Base-by-base conservation (phyloP, 805 yeast genomes). In the Zygosaccharomyces pseudorouxii region DNA sequence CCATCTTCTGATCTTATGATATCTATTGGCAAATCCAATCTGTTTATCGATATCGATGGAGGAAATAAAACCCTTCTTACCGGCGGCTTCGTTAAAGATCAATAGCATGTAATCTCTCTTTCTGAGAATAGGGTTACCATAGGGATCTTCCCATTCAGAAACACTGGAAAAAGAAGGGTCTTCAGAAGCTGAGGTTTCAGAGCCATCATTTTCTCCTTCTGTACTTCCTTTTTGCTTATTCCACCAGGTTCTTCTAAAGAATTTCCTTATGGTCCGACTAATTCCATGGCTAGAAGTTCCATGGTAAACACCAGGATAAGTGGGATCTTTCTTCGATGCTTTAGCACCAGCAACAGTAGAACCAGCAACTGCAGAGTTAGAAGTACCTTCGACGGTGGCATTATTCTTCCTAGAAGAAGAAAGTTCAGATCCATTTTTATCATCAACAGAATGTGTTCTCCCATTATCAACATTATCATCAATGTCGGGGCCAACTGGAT, bases 1-100 rank as follows among this genome's bases (percentile, higher is more conserved):
- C 42, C 42, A 39, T 39, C 42, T 39, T 25, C 42, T 39, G 12
- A 39, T 14, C 22, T 14, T 39, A 29, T 39, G 42, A 27, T 27
- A 39, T 11, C 42, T 28, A 14, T 39, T 39, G 23, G 31, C 23
- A 12, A 29, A 29, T 2, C 18, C 14, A 18, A 29, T 14, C 23
- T 41, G 44, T 23, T 41, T 23, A 10, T 41, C 36, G 27, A 41
- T 19, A 19, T 41, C 44, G 3, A 28, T 41, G 23, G 33, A 29
- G 23, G 14, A 25, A 41, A 23, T n/a, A 23, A 41, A 41, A 2
- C 36, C 25, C 4, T 29, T 14, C 11, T 33, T 33, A 33, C 42
- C 42, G 5, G 36, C 37, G 16, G 36, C 14, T 29, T 41, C 36
- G 8, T 33, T 28, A 5, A 30, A 41, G 25, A 41, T 25, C 16